Conservation (phyloP, 1,284 basidiomycete species). For the Exobasidium cylindrosporum region DNA sequence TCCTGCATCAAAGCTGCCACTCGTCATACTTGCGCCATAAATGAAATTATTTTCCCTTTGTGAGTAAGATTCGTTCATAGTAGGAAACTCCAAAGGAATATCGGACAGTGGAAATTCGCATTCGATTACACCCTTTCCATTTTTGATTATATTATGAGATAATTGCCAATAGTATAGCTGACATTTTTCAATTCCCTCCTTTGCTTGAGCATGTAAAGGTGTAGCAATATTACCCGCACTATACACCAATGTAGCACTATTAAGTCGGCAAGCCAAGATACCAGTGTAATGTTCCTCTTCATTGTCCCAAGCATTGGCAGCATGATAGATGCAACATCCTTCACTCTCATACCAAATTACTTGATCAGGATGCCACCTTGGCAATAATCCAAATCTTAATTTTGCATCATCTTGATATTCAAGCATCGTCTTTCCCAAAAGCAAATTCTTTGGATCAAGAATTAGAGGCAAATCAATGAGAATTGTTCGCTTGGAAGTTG, state of each 20-base stretch:
- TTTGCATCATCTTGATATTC: slow-evolving; percentile 57
- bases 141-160: slow-evolving; percentile 12
- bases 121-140: slow-evolving; percentile 43
- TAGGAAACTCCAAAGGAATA: slow-evolving; percentile 60
- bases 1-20: slow-evolving; percentile 57
- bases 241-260: slow-evolving; percentile 59
- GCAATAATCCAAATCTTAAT: slow-evolving; percentile 59
- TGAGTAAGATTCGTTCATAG: slow-evolving; percentile 52
- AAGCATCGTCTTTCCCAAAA: slow-evolving; percentile 58
- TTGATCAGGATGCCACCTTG: slow-evolving; percentile 53
- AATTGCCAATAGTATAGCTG: slow-evolving; percentile 57
- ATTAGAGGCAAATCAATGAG: slow-evolving; percentile 60
- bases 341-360: slow-evolving; percentile 57
- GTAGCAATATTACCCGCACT: slow-evolving; percentile 57
- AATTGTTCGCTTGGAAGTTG: slow-evolving; percentile 56
- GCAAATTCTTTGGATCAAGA: slow-evolving; percentile 59
- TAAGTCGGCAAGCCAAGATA: slow-evolving; percentile 59
- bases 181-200: slow-evolving; percentile 56
- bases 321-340: slow-evolving; percentile 60
- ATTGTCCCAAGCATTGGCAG: slow-evolving; percentile 60
- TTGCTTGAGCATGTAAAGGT: slow-evolving; percentile 48
- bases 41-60: slow-evolving; percentile 57
- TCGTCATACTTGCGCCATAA: slow-evolving; percentile 52
- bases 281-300: slow-evolving; percentile 6
- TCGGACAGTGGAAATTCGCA: slow-evolving; percentile 58